A percentile compares a stretch with the other conserved stretches of the same genome.
These are phyloP conservation scores for Flaveria floridana DNA, from an alignment of 140 eudicot species.

Conservation along the genomic window DNA sequence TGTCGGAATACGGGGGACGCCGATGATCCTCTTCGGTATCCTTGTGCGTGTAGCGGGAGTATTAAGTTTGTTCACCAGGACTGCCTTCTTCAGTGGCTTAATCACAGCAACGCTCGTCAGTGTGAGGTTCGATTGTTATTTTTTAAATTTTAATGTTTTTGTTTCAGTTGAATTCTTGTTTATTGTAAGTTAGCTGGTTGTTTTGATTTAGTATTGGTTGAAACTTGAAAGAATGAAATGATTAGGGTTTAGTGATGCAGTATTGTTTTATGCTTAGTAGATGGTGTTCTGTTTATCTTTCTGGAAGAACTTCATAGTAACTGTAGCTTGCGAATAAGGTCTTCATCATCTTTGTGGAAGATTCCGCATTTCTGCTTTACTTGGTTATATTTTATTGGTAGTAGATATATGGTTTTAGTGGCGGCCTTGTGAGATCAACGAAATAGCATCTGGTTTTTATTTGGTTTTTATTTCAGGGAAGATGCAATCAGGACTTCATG, in stretches of 20 bases:
- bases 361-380: background rate
- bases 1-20: conserved; percentile 85
- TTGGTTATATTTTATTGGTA: background rate
- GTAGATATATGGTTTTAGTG: too few relatives aligned
- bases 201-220: conserved; percentile 1
- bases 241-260: background rate
- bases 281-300: too few relatives aligned
- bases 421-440: too few relatives aligned
- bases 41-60: conserved; percentile 95
- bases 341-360: conserved; percentile 2
- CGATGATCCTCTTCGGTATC: conserved; percentile 82
- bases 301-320: too few relatives aligned
- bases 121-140: conserved; percentile 58
- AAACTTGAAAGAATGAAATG: too few relatives aligned
- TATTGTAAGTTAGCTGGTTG: background rate
- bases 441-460: too few relatives aligned
- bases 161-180: background rate
- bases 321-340: background rate
- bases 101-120: conserved; percentile 85
- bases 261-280: conserved; percentile 5
- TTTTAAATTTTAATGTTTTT: background rate
- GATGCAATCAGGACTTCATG: too few relatives aligned
- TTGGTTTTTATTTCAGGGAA: too few relatives aligned
- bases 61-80: conserved; percentile 86
- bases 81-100: conserved; percentile 87